Base-by-base conservation (phyloP, 257 asterid species). In the Fraxinus cuspidata region DNA sequence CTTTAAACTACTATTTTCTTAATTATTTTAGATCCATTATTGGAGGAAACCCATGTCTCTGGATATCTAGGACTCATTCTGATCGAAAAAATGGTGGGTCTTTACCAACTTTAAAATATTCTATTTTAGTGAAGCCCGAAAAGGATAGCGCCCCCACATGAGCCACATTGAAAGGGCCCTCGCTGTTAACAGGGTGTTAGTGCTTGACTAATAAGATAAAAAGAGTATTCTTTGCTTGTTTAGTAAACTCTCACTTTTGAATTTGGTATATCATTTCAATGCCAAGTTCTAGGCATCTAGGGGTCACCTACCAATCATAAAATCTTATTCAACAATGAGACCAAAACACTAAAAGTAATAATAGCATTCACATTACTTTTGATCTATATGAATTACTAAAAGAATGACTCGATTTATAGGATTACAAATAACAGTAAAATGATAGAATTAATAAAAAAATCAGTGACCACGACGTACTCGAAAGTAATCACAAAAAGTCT, bases 141-240 rank as follows among this genome's bases (percentile, higher is more conserved):
- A 28, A 23, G 70, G 19, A 7, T 6, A 23, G 71, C 18, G 23
- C 7, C 8, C 42, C 37, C 75, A 56, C 63, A 23, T 40, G 12
- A 40, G 38, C 75, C 75, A 10, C 44, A 72, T 25, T 72, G 75
- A 42, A 42, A 44, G 44, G 60, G 23, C 65, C 64, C n/a, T 72
- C 44, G 44, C 35, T 44, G 42, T 72, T 25, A 31, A 42, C 13
- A 72, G 35, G 64, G 63, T 72, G 65, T 25, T 72, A 72, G 74
- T 44, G 37, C 53, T 37, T 70, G 23, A 70, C 72, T 68, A 68
- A 68, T 68, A 32, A 68, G 72, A 68, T 68, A 31, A 18, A 68
- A 68, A 68, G 60, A 19, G 60, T 19, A 15, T 16, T 51, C 5
- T 19, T 51, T 51, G 23, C 23, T 51, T 51, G 60, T 51, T 51